Conservation (phyloP, 495 filamentous ascomycete genomes). For the Penicillium argentinense region DNA sequence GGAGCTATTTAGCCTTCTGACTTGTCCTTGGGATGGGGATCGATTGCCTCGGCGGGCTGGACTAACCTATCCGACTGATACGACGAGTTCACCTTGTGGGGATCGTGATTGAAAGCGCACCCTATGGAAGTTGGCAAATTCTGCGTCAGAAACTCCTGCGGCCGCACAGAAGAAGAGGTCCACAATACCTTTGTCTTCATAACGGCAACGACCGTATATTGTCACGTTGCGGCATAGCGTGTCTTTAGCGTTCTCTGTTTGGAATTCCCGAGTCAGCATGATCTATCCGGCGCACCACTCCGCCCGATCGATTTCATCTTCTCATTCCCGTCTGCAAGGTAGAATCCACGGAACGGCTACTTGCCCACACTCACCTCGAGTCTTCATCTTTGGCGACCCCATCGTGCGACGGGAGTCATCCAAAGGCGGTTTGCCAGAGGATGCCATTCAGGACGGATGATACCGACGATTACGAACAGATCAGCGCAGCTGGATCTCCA, state of each 20-base stretch:
- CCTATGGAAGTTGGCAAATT: conserved; percentile 42
- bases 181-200: conserved; percentile 75
- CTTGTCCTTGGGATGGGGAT: too few relatives aligned
- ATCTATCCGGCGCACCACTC: conserved; percentile 3
- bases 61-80: conserved; percentile 59
- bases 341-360: neutral
- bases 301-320: neutral
- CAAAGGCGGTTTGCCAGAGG: conserved; percentile 41
- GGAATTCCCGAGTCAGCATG: conserved; percentile 7
- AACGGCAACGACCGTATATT: conserved; percentile 92
- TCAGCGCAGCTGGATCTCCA: conserved; percentile 44
- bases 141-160: conserved; percentile 24
- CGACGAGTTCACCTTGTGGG: conserved; percentile 53
- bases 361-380: conserved; percentile 51
- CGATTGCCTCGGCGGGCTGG: too few relatives aligned
- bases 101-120: conserved; percentile 89
- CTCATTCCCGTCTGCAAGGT: neutral
- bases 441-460: conserved; percentile 39
- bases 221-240: conserved; percentile 90
- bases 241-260: conserved; percentile 70
- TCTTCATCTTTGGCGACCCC: conserved; percentile 62
- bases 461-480: conserved; percentile 33
- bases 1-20: too few relatives aligned
- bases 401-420: conserved; percentile 48
- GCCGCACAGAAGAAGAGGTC: neutral